Base-by-base conservation (phyloP, 192 early-diverging fungal species). In the Coemansia sp. region DNA sequence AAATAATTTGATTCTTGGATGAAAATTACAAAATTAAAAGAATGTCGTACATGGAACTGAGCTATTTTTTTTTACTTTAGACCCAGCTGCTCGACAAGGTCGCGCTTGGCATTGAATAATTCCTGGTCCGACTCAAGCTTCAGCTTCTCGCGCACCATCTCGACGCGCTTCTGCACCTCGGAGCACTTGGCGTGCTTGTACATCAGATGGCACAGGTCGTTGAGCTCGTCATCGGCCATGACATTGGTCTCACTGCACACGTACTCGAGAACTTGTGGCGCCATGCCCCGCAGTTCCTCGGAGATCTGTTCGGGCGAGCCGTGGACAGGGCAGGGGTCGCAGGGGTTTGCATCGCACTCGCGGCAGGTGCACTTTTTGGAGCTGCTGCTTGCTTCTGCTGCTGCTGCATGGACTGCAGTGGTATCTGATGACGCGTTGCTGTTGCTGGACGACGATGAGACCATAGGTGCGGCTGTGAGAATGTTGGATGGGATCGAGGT, bases 181-280 rank as follows among this genome's bases (percentile, higher is more conserved):
- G 69, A 52, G 57, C 75, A 78, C 54, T 71, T 78, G 27, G 75
- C 75, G 25, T 78, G 69, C 61, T 78, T 78, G 43, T 64, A 78
- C 75, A 78, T 78, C 34, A 78, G 61, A 24, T 56, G 55, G 50
- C 75, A 78, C 58, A 78, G 45, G 44, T 78, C 75, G 34, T 78
- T 64, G 23, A 78, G 75, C 53, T 78, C 75, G 15, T 67, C 68
- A 43, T 78, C 69, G 1, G 68, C 69, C 57, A 78, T 22, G 0
- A 56, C 50, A 37, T 78, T 78, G 37, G 57, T 62, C 11, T 56
- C 50, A 2, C 23, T 78, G 66, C 75, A 78, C 57, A 78, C 75
- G 18, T 61, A 64, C 59, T 55, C 57, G 13, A 78, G 57, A 64
- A 78, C 59, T 56, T 78, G 58, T 2, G 68, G 68, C 39, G 75